Evolutionary conservation across 352 stramenopile genomes (phyloP).

Genomic region (Pythium rishiriense): DNA sequence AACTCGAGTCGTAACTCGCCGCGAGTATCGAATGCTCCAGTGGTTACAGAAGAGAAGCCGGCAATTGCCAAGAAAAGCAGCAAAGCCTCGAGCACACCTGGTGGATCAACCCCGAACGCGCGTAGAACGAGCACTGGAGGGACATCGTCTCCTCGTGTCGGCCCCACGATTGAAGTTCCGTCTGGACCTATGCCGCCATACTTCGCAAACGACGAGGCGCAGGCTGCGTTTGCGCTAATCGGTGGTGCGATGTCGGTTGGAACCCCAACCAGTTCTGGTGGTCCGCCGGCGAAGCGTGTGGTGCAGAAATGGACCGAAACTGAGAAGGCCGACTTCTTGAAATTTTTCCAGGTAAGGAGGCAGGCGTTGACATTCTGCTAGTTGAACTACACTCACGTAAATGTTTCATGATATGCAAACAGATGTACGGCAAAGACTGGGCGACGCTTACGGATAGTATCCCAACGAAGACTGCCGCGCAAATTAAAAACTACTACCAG

Average conservation of each 20-base stretch:
- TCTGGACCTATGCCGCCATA: constrained; percentile 13
- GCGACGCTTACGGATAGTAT: constrained; percentile 84
- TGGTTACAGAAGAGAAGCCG: constrained; percentile 19
- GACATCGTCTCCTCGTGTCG: constrained; percentile 25
- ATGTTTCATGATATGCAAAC: not conserved
- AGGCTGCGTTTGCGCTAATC: constrained; percentile 25
- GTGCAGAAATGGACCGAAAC: constrained; percentile 91
- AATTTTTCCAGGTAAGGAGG: constrained; percentile 79
- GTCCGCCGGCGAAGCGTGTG: constrained; percentile 62
- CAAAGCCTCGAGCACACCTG: constrained; percentile 10
- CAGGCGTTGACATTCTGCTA: not conserved
- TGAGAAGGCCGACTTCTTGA: constrained; percentile 88
- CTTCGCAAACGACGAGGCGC: constrained; percentile 25
- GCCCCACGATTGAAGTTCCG: constrained; percentile 26
- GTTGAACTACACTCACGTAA: not conserved
- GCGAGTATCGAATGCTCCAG: constrained; percentile 6
- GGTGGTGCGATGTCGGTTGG: constrained; percentile 18
- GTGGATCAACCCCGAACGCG: constrained; percentile 8
- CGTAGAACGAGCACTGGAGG: constrained; percentile 15
- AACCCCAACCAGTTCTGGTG: constrained; percentile 25
- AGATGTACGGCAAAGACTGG: constrained; percentile 90
- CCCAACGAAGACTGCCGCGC: constrained; percentile 85
- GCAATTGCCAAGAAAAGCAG: constrained; percentile 19
- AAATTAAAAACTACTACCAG: constrained; percentile 94
- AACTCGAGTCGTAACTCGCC: constrained; percentile 24